These are phyloP conservation scores for Stylosanthes scabra DNA, from an alignment of 331 rosid genomes.

Conservation along the genomic window DNA sequence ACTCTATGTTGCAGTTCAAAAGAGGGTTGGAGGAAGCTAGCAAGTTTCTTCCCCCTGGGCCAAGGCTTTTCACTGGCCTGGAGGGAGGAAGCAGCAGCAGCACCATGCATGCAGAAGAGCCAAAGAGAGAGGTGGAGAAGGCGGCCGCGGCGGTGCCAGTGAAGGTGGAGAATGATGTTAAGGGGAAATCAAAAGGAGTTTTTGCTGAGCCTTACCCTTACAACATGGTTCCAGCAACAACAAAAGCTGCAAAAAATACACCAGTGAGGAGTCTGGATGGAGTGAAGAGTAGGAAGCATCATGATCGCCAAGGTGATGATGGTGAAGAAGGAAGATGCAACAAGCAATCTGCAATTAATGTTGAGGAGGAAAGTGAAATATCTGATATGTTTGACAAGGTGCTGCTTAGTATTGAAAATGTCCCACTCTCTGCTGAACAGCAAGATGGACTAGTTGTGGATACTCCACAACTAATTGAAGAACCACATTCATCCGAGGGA, in stretches of 20 bases:
- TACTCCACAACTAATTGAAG: conserved; percentile 35
- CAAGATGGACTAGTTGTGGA: conserved; percentile 34
- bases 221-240: no score
- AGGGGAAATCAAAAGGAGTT: conserved; percentile 29
- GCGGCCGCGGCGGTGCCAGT: conserved; percentile 11
- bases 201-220: no score
- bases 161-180: conserved; percentile 39
- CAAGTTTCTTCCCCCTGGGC: conserved; percentile 75
- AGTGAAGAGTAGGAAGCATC: conserved; percentile 65
- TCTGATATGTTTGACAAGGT: conserved; percentile 71
- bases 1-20: conserved; percentile 69
- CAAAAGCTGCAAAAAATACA: no score
- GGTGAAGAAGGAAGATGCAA: conserved; percentile 62
- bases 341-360: conserved; percentile 67
- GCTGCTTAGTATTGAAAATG: conserved; percentile 50
- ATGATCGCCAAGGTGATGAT: conserved; percentile 52
- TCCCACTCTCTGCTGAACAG: conserved; percentile 44
- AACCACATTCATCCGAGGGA: conserved; percentile 44
- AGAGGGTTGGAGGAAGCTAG: conserved; percentile 96
- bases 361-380: conserved; percentile 69
- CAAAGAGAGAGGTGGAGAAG: conserved; percentile 35
- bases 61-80: conserved; percentile 54
- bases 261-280: conserved; percentile 17
- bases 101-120: conserved; percentile 25
- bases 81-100: no score